Percentiles rank a stretch among this genome's conserved stretches.
phyloP scores from a whole-genome alignment of 1,139 yeast genomes.

The Candida tetrigidarum region DNA sequence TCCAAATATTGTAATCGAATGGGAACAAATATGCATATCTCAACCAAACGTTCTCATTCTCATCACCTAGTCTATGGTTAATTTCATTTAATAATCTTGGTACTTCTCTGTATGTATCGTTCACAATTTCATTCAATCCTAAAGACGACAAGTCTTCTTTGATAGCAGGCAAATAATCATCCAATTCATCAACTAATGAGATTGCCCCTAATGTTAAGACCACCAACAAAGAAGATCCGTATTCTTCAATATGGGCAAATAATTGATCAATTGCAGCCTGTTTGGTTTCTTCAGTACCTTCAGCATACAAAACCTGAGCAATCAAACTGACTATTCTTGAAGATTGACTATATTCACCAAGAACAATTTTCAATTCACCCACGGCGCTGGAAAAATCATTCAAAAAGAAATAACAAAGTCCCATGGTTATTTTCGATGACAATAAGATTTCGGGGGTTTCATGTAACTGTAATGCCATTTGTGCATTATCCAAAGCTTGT shows the following conservation, averaged over 20 bases:
- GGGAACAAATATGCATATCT: conserved; percentile 78
- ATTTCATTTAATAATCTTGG: conserved; percentile 66
- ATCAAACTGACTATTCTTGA: conserved; percentile 68
- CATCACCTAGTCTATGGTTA: conserved; percentile 31
- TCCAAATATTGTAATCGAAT: conserved; percentile 70
- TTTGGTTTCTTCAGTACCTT: conserved; percentile 71
- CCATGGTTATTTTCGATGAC: conserved; percentile 71
- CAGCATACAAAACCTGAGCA: conserved; percentile 79
- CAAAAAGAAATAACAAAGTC: conserved; percentile 67
- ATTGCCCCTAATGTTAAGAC: conserved; percentile 82
- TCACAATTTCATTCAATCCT: conserved; percentile 48
- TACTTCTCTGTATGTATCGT: conserved; percentile 56
- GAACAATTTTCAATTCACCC: conserved; percentile 64
- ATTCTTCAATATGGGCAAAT: conserved; percentile 60
- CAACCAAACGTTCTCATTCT: conserved; percentile 54
- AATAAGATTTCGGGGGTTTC: conserved; percentile 29
- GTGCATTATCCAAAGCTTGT: conserved; percentile 64
- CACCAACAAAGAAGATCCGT: conserved; percentile 68
- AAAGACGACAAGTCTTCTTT: conserved; percentile 65
- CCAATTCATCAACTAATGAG: conserved; percentile 64
- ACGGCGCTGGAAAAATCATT: conserved; percentile 67
- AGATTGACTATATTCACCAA: conserved; percentile 52
- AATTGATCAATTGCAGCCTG: conserved; percentile 82
- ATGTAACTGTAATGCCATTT: conserved; percentile 54
- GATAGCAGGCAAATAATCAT: conserved; percentile 65